phyloP scores from a whole-genome alignment of 345 rosid species.

The Clarkia xantiana region DNA sequence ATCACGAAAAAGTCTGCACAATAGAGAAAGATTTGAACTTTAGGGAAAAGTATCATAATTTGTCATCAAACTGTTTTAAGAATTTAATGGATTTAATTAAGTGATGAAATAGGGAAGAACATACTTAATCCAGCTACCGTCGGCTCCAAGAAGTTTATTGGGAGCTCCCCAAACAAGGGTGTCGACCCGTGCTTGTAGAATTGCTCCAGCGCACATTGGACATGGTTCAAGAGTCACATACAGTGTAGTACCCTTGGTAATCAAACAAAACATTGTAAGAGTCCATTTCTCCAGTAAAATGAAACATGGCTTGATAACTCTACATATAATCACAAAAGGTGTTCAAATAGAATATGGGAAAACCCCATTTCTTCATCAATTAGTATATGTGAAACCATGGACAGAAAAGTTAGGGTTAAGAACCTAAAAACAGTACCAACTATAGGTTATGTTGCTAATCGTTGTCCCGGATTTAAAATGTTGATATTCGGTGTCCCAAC shows the following conservation, averaged over 20 bases:
- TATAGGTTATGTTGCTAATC: too few species aligned
- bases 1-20: constrained; percentile 56
- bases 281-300: too few species aligned
- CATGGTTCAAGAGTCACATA: constrained; percentile 96
- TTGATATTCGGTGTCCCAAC: too few species aligned
- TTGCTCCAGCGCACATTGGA: constrained; percentile 98
- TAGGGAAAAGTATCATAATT: not conserved
- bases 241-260: constrained; percentile 55
- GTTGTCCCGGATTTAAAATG: too few species aligned
- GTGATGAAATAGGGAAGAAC: constrained; percentile 1
- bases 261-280: constrained; percentile 2
- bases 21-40: too few species aligned
- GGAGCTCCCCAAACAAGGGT: constrained; percentile 99
- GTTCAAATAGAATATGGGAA: too few species aligned
- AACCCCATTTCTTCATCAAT: too few species aligned
- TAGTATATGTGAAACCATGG: too few species aligned
- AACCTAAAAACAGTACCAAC: too few species aligned
- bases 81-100: not conserved
- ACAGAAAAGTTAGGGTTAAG: too few species aligned
- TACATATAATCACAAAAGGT: too few species aligned
- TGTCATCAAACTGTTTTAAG: not conserved
- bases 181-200: constrained; percentile 83
- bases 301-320: too few species aligned
- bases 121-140: constrained; percentile 94
- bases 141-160: constrained; percentile 95